phyloP scores from a whole-genome alignment of 1,284 basidiomycete genomes.

The Taiwanofungus camphoratus region DNA sequence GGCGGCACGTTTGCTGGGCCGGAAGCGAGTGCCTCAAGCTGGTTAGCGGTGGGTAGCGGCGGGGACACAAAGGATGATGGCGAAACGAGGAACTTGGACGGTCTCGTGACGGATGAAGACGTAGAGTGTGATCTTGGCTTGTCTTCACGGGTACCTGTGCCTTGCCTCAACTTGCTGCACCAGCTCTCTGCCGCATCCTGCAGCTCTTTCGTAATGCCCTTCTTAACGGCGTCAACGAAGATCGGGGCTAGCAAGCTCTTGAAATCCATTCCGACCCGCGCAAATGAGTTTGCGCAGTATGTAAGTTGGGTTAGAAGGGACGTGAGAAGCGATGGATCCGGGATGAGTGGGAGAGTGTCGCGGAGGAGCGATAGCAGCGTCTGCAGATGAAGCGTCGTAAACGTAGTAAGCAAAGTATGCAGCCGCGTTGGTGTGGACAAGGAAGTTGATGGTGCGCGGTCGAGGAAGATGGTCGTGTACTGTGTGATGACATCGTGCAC shows the following conservation, averaged over 20 bases:
- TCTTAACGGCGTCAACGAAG: constrained; percentile 55
- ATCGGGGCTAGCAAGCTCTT: constrained; percentile 56
- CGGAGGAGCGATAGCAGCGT: constrained; percentile 55
- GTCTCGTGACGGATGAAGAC: constrained; percentile 12
- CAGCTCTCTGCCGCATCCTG: constrained; percentile 25
- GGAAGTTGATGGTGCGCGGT: constrained; percentile 33
- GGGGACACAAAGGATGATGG: constrained; percentile 18
- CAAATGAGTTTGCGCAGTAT: constrained; percentile 89
- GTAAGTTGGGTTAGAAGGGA: constrained; percentile 88
- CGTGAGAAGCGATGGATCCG: constrained; percentile 63
- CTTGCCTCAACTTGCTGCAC: constrained; percentile 11
- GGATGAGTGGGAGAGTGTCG: constrained; percentile 45
- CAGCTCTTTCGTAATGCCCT: constrained; percentile 38
- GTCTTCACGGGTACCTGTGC: constrained; percentile 11
- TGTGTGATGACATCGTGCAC: constrained; percentile 90
- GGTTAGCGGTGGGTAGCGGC: constrained; percentile 21
- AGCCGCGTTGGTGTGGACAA: constrained; percentile 24
- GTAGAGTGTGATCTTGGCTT: constrained; percentile 10
- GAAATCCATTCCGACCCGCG: constrained; percentile 89
- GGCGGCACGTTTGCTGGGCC: constrained; percentile 54
- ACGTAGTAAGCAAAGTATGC: constrained; percentile 48
- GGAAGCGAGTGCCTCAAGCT: constrained; percentile 17
- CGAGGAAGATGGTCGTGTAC: constrained; percentile 86
- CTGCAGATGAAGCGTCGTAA: constrained; percentile 44
- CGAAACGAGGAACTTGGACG: constrained; percentile 19